These are phyloP conservation scores for Albifimbria verrucaria DNA, from an alignment of 2,329 filamentous ascomycete genomes.

Conservation along the genomic window DNA sequence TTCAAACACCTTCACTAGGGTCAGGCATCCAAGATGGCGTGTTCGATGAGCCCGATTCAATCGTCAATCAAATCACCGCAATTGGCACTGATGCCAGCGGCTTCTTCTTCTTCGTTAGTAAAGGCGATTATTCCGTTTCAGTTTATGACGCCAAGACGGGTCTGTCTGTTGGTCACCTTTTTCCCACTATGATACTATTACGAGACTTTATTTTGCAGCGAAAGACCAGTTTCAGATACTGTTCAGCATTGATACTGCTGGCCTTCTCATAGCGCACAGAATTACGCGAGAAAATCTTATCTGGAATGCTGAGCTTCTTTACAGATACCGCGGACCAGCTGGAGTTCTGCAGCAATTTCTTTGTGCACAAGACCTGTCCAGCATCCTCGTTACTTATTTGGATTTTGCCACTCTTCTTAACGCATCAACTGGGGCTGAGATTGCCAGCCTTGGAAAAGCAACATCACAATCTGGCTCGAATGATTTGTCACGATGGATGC, in stretches of 20 bases:
- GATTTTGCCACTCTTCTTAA: not conserved
- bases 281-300: not conserved
- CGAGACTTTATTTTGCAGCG: not conserved
- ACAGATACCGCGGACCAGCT: not conserved
- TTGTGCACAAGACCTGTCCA: not conserved
- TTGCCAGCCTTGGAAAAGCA: not conserved
- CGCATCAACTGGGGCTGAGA: not conserved
- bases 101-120: not conserved
- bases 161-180: not conserved
- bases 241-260: not conserved
- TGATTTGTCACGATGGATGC: not conserved
- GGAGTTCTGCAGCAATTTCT: not conserved
- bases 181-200: not conserved
- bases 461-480: not conserved
- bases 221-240: not conserved
- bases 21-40: not conserved
- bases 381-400: not conserved
- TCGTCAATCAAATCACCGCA: not conserved
- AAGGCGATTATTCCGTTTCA: constrained; percentile 1
- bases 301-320: not conserved
- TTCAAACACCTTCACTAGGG: not conserved
- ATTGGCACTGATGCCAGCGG: not conserved
- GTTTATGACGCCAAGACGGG: not conserved
- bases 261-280: not conserved
- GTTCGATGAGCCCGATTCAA: not conserved